Evolutionary conservation across 148 eudicot species (phyloP).

Genomic region (Gaultheria prostrata): DNA sequence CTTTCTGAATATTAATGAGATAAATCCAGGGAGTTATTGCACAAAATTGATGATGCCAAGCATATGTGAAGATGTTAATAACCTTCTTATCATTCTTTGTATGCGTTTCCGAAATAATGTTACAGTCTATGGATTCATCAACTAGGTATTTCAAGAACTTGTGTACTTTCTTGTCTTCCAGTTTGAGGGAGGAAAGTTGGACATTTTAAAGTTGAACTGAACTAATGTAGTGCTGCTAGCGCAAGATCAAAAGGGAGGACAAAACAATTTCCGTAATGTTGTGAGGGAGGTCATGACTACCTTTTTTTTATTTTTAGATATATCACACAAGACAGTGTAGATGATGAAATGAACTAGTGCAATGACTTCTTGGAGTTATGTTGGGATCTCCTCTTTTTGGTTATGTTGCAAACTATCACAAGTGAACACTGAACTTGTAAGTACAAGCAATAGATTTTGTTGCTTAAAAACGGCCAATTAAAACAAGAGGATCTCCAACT

Average conservation of each 20-base stretch:
- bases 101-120: neutral
- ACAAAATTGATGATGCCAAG: neutral
- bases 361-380: neutral
- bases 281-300: neutral
- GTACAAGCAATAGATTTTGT: neutral
- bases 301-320: neutral
- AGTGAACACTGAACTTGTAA: neutral
- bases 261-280: neutral
- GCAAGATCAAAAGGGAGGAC: neutral
- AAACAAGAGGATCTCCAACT: neutral
- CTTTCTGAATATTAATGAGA: neutral
- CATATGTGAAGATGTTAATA: neutral
- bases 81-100: neutral
- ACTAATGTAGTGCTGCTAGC: neutral
- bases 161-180: conserved; percentile 4
- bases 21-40: neutral
- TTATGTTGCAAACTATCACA: neutral
- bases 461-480: neutral
- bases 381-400: neutral
- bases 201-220: neutral
- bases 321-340: neutral
- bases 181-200: neutral
- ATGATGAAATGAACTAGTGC: conserved; percentile 3
- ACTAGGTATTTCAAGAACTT: neutral
- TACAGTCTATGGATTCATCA: neutral